Evolutionary conservation across 306 rosid species (phyloP), one percentile per base, ranked within the genome.

Genomic region (Chamaecrista fasciculata): DNA sequence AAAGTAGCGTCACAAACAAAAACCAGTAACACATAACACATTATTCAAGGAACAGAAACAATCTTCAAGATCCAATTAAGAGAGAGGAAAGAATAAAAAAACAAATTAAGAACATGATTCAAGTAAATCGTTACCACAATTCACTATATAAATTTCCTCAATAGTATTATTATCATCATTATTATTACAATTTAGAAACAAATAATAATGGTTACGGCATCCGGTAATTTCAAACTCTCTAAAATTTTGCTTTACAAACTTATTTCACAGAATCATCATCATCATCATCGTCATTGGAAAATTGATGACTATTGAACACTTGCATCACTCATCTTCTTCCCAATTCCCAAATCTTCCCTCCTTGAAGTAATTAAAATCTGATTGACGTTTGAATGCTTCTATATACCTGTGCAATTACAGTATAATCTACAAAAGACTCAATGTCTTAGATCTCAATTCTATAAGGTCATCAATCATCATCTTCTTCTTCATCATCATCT

Each of bases 171-270:
- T n/a, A n/a, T n/a, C n/a, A n/a, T n/a, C n/a, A n/a, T n/a, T n/a
- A n/a, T 80, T 42, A 75, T 50, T 67, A 60, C 21, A 34, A 80
- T 66, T 40, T 67, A 40, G 39, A 42, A 74, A 37, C 20, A 57
- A 81, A 63, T 63, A 56, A 31, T 2, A 25, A 31, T 9, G 20
- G 19, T 44, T 16, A 3, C n/a, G 24, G 16, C 69, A 75, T 66
- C 71, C 57, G 78, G 78, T 66, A 64, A 34, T 60, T 69, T 70
- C 64, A 62, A 70, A 20, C 44, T 48, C 68, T 70, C n/a, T n/a
- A n/a, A n/a, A n/a, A n/a, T n/a, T 73, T 52, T 20, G 53, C 82
- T 80, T 58, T 82, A 78, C 84, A 83, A 15, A 48, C 11, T 80
- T 11, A 63, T 62, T 36, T 50, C 69, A 72, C 55, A 53, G 76